Evolutionary conservation across 148 eudicot species (phyloP).

Genomic region (Spergularia bocconei): DNA sequence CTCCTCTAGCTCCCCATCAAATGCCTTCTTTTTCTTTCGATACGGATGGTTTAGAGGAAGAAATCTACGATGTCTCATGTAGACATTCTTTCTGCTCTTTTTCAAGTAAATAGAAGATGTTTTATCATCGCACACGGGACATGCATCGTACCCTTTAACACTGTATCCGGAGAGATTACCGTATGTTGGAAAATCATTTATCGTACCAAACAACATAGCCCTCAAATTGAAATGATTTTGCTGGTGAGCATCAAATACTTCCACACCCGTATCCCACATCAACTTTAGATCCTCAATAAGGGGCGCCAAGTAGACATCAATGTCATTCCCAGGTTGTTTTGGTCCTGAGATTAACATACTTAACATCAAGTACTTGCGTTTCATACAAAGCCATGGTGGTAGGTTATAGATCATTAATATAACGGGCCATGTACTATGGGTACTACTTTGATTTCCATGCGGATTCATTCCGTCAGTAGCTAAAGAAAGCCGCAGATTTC

Average conservation of each 20-base stretch:
- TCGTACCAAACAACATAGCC: neutral
- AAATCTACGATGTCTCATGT: neutral
- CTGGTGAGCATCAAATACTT: neutral
- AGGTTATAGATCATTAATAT: conserved; percentile 5
- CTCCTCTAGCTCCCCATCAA: neutral
- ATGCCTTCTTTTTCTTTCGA: neutral
- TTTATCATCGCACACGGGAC: neutral
- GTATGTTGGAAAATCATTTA: neutral
- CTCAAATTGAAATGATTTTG: neutral
- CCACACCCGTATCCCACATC: neutral
- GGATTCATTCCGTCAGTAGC: conserved; percentile 11
- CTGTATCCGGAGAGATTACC: neutral
- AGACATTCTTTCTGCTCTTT: neutral
- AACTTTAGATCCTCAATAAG: neutral
- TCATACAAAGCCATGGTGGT: neutral
- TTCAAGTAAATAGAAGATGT: neutral
- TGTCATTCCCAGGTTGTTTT: neutral
- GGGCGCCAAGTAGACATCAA: neutral
- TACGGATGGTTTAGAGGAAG: neutral
- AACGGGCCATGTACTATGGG: conserved; percentile 7
- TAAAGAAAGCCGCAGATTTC: neutral
- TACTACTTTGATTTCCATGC: conserved; percentile 1
- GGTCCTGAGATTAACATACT: neutral
- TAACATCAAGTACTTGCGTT: conserved; percentile 5
- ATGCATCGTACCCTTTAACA: neutral